phyloP scores from a whole-genome alignment of 106 monocot species.

The Acanthochlamys bracteata region DNA sequence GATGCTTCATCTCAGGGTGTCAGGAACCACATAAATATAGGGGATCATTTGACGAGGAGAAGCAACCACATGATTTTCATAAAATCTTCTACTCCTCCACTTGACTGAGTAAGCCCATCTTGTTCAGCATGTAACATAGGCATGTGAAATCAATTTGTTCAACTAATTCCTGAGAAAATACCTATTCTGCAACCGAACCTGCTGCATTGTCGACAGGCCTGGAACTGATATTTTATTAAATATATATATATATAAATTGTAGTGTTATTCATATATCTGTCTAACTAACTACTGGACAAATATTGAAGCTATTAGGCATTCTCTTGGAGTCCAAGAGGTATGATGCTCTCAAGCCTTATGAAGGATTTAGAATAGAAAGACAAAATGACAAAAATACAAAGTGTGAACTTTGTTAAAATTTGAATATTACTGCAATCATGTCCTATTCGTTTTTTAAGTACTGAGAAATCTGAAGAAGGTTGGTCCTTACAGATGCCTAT shows the following conservation, averaged over 20 bases:
- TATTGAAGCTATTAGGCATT: constrained; percentile 2
- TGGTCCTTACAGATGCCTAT: no score
- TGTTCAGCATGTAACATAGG: no score
- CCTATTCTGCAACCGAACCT: background rate
- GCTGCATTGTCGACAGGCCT: no score
- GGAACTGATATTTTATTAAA: no score
- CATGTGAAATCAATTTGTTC: background rate
- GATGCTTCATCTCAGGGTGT: no score
- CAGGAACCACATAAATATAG: background rate
- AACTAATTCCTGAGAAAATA: background rate
- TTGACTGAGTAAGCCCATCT: background rate
- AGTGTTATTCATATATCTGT: constrained; percentile 25
- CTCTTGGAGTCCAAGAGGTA: constrained; percentile 37
- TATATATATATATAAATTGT: constrained; percentile 1
- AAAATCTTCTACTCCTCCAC: background rate
- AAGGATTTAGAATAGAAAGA: no score
- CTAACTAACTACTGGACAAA: constrained; percentile 33
- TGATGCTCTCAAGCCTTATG: no score
- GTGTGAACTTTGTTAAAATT: no score
- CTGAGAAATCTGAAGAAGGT: no score
- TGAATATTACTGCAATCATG: no score
- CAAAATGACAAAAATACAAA: no score
- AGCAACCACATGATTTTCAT: background rate
- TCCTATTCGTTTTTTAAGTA: no score
- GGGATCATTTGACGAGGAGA: background rate